A percentile compares a stretch with the other conserved stretches of the same genome.
These are phyloP conservation scores for Aureobasidium sp. DNA, from an alignment of 2,329 filamentous ascomycete genomes.

Conservation along the genomic window DNA sequence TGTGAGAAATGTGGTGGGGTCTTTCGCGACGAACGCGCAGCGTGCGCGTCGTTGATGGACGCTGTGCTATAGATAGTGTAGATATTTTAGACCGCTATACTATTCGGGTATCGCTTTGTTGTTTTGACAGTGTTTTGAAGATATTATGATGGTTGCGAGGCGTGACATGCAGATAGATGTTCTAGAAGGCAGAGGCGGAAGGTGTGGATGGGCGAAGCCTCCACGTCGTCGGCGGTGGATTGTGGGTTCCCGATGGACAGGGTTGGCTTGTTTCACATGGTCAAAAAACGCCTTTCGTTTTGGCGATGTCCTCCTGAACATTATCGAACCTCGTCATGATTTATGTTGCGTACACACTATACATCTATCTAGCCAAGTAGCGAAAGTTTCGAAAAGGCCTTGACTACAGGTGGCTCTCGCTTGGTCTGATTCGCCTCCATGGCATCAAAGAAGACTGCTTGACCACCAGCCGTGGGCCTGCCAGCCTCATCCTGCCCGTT, in stretches of 20 bases:
- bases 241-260: background rate
- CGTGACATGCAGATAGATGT: background rate
- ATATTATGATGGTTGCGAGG: background rate
- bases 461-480: conserved; percentile 29
- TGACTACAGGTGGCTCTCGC: conserved; percentile 47
- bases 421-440: conserved; percentile 30
- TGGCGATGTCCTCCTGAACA: background rate
- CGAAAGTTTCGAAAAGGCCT: conserved; percentile 41
- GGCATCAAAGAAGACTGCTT: conserved; percentile 42
- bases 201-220: background rate
- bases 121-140: background rate
- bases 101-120: background rate
- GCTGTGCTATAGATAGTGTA: background rate
- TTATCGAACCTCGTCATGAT: background rate
- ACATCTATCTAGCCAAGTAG: conserved; percentile 29
- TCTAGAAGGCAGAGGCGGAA: background rate
- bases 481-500: conserved; percentile 18
- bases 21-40: background rate
- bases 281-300: background rate
- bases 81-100: background rate
- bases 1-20: background rate
- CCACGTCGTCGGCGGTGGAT: conserved; percentile 1
- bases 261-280: background rate
- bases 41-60: background rate
- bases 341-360: background rate